Percentiles rank a stretch among this genome's conserved stretches.
Evolutionary conservation across 208 protist species (phyloP).

Genomic region (Leishmania martiniquensis): DNA sequence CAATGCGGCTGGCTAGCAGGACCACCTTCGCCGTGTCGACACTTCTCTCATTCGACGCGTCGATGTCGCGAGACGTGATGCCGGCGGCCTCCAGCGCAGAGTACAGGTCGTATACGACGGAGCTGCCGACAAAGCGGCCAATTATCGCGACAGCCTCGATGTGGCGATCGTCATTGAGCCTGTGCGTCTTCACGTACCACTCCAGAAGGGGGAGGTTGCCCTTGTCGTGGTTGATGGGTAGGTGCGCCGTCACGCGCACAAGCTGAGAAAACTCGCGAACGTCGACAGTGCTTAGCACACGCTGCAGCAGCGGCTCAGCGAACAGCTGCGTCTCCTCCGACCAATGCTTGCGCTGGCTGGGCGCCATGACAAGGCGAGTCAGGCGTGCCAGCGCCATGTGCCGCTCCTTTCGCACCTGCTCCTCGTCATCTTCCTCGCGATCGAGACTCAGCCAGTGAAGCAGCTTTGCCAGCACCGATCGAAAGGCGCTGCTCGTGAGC

Average conservation of each 20-base stretch:
- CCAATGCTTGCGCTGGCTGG: constrained; percentile 56
- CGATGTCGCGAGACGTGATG: constrained; percentile 30
- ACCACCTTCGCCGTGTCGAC: constrained; percentile 57
- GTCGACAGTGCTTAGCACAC: constrained; percentile 71
- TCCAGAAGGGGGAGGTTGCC: constrained; percentile 65
- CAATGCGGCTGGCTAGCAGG: constrained; percentile 52
- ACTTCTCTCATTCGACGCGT: constrained; percentile 31
- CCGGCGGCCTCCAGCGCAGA: constrained; percentile 50
- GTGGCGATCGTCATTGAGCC: constrained; percentile 46
- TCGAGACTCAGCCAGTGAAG: constrained; percentile 89
- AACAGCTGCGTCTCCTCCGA: constrained; percentile 79
- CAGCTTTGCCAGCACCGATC: constrained; percentile 81
- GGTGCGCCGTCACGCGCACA: constrained; percentile 45
- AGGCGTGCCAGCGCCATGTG: constrained; percentile 70
- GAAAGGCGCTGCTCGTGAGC: constrained; percentile 73
- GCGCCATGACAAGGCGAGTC: constrained; percentile 41
- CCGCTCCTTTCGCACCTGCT: constrained; percentile 81
- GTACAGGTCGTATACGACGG: constrained; percentile 51
- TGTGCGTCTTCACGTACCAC: constrained; percentile 46
- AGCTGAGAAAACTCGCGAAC: constrained; percentile 79
- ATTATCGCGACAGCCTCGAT: constrained; percentile 71
- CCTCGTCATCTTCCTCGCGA: constrained; percentile 82
- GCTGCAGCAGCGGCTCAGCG: constrained; percentile 64
- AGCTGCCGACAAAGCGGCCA: constrained; percentile 37
- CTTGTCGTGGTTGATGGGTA: constrained; percentile 67